A percentile compares a stretch with the other conserved stretches of the same genome.
Evolutionary conservation across 495 filamentous ascomycete genomes (phyloP).

Genomic region (Geoglossum glabrum): DNA sequence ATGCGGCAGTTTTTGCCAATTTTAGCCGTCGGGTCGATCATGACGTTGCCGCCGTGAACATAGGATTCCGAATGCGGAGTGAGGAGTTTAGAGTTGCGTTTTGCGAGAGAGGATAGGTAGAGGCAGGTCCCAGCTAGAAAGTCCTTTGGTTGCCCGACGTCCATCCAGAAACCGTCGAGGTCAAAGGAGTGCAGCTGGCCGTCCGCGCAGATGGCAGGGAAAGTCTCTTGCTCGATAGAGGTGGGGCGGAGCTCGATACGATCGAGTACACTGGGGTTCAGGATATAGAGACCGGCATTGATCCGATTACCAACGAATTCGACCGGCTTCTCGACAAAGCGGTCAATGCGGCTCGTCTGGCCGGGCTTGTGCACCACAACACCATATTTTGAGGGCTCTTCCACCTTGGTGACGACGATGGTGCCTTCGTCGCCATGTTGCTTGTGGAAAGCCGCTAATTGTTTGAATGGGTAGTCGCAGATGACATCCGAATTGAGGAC

Average conservation of each 20-base stretch:
- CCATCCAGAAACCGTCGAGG: slow-evolving; percentile 99
- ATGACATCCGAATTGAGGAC: slow-evolving; percentile 98
- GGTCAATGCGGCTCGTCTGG: slow-evolving; percentile 83
- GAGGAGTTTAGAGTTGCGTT: slow-evolving; percentile 78
- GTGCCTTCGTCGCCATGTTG: slow-evolving; percentile 87
- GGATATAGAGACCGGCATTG: slow-evolving; percentile 97
- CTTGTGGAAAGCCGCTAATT: slow-evolving; percentile 80
- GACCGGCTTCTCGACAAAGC: slow-evolving; percentile 98
- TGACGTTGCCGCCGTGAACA: slow-evolving; percentile 87
- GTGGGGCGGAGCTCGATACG: slow-evolving; percentile 94
- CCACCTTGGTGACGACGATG: slow-evolving; percentile 97
- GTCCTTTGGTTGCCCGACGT: slow-evolving; percentile 97
- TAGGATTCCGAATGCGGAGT: slow-evolving; percentile 54
- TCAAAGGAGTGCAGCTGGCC: slow-evolving; percentile 94
- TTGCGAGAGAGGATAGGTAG: slow-evolving; percentile 82
- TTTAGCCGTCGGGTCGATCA: slow-evolving; percentile 88
- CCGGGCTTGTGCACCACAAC: slow-evolving; percentile 94
- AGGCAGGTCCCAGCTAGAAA: slow-evolving; percentile 94
- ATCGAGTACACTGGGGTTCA: slow-evolving; percentile 77
- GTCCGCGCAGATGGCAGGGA: slow-evolving; percentile 84
- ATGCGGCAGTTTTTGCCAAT: slow-evolving; percentile 98
- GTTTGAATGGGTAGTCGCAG: slow-evolving; percentile 90
- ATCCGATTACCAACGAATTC: slow-evolving; percentile 99
- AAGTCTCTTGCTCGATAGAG: slow-evolving; percentile 99
- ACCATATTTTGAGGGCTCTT: slow-evolving; percentile 98